These are phyloP conservation scores for Metschnikowia peoriensis DNA, from an alignment of 805 yeast genomes.

Conservation along the genomic window DNA sequence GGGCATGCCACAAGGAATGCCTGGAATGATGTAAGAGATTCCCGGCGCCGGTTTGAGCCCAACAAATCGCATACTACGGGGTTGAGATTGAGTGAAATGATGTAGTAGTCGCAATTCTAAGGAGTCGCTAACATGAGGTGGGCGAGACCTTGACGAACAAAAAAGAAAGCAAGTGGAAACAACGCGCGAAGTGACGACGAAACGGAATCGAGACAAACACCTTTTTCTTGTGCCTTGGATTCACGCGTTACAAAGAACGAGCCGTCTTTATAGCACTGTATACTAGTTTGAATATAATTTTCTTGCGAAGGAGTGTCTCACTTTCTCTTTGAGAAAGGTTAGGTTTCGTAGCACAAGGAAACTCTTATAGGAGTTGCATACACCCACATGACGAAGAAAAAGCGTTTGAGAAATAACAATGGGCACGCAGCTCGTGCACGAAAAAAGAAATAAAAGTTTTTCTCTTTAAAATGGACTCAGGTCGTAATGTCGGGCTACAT, in stretches of 20 bases:
- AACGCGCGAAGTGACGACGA: not conserved
- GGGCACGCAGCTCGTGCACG: not conserved
- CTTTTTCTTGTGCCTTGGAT: not conserved
- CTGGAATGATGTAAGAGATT: constrained; percentile 15
- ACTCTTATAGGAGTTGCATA: too few species aligned
- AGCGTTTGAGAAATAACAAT: not conserved
- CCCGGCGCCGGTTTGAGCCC: not conserved
- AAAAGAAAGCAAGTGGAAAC: not conserved
- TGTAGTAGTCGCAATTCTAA: not conserved
- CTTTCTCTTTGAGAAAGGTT: not conserved
- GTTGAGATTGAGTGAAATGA: not conserved
- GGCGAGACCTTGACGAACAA: not conserved
- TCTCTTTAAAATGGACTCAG: not conserved
- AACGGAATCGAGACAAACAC: not conserved
- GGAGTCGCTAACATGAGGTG: not conserved
- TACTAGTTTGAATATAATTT: not conserved
- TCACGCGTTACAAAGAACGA: not conserved
- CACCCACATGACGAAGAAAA: not conserved
- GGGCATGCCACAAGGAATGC: constrained; percentile 22
- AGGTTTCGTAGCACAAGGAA: not conserved
- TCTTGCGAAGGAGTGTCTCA: not conserved
- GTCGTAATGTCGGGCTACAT: not conserved
- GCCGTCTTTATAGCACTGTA: not conserved
- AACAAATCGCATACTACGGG: not conserved
- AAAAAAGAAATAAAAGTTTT: too few species aligned